These are phyloP conservation scores for Berkeleyomyces rouxiae DNA, from an alignment of 2,329 filamentous ascomycete species.

Conservation along the genomic window DNA sequence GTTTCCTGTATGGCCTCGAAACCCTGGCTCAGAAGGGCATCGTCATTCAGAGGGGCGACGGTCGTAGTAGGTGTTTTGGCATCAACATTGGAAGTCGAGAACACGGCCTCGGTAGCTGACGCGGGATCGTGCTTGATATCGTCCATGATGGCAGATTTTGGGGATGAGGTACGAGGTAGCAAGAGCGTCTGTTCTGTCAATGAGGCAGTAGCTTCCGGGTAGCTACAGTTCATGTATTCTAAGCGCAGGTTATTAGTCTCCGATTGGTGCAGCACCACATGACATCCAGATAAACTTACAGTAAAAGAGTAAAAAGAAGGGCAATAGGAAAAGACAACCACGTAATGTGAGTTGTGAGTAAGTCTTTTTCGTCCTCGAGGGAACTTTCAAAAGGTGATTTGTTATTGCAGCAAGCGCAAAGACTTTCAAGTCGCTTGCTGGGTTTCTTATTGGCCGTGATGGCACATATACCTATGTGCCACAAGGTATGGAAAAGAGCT, in stretches of 20 bases:
- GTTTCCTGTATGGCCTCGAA: constrained; percentile 38
- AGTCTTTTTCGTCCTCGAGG: constrained; percentile 39
- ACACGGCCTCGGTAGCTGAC: background rate
- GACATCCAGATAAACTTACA: background rate
- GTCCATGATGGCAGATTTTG: constrained; percentile 13
- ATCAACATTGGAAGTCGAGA: constrained; percentile 15
- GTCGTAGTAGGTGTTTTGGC: background rate
- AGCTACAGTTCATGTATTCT: background rate
- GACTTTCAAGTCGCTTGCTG: constrained; percentile 47
- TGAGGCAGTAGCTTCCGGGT: background rate
- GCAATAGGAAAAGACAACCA: background rate
- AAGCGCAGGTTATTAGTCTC: background rate
- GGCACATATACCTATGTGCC: constrained; percentile 30
- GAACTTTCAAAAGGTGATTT: background rate
- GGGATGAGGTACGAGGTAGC: constrained; percentile 9
- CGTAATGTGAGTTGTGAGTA: constrained; percentile 8
- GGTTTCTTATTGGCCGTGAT: constrained; percentile 24
- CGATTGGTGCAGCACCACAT: background rate
- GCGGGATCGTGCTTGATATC: background rate
- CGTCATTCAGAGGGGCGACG: constrained; percentile 15
- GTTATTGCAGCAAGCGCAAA: constrained; percentile 43
- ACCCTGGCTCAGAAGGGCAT: constrained; percentile 31
- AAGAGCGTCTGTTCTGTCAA: constrained; percentile 3
- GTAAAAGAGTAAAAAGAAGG: background rate
- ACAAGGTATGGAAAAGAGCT: constrained; percentile 15